Conservation (phyloP, 192 early-diverging fungal species). For the Linnemannia schmuckeri region DNA sequence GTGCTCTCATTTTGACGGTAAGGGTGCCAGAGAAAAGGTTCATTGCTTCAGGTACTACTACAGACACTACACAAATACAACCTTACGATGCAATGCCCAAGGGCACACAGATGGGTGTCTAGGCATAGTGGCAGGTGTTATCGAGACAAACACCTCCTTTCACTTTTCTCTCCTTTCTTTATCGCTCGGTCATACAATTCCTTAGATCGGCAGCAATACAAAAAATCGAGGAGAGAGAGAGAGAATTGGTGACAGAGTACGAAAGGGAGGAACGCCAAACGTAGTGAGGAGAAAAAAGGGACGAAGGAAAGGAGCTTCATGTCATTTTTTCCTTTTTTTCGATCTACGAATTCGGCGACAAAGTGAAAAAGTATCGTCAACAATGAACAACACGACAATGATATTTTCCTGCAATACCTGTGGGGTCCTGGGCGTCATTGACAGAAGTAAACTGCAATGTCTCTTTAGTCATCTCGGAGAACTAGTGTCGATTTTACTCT, state of each 20-base stretch:
- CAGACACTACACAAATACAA: background rate
- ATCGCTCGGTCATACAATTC: too few species aligned
- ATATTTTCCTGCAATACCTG: too few species aligned
- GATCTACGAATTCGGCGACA: background rate
- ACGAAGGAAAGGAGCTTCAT: background rate
- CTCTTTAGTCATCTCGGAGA: background rate
- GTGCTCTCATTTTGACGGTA: too few species aligned
- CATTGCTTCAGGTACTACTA: background rate
- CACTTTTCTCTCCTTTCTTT: background rate
- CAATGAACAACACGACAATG: too few species aligned
- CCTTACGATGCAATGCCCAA: background rate
- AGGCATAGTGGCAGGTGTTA: background rate
- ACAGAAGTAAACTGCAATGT: background rate
- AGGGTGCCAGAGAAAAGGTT: too few species aligned
- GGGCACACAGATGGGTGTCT: background rate
- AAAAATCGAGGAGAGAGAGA: constrained; percentile 1
- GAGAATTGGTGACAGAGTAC: background rate
- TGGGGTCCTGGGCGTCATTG: background rate
- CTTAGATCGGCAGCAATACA: background rate
- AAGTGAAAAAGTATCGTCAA: background rate
- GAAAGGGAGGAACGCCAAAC: background rate
- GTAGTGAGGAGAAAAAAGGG: too few species aligned
- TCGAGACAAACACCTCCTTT: background rate
- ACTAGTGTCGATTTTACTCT: background rate
- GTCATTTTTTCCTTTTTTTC: background rate